A percentile compares a stretch with the other conserved stretches of the same genome.
Evolutionary conservation across 2,329 filamentous ascomycete genomes (phyloP).

Genomic region (Cladosporium sphaerospermum): DNA sequence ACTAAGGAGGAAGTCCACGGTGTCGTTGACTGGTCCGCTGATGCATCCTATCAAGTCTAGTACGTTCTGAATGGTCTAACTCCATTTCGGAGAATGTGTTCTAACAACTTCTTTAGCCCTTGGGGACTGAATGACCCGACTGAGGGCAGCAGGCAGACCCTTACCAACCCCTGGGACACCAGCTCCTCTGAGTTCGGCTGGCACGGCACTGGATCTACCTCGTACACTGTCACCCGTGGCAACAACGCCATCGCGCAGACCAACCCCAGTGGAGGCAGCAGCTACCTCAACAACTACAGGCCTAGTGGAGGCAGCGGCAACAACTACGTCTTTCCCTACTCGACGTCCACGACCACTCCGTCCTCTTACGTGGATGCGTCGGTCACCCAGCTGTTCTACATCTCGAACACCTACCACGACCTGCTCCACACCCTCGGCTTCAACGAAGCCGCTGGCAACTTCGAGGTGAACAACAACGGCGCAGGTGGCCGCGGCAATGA

Average conservation of each 20-base stretch:
- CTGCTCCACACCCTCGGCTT: constrained; percentile 54
- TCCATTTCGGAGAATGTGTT: not conserved
- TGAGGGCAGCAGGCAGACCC: constrained; percentile 39
- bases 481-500: constrained; percentile 48
- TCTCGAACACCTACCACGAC: constrained; percentile 54
- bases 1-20: constrained; percentile 44
- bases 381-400: constrained; percentile 56
- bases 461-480: constrained; percentile 52
- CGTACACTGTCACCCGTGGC: constrained; percentile 50
- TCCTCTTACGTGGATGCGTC: constrained; percentile 48
- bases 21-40: constrained; percentile 53
- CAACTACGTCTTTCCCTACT: constrained; percentile 33
- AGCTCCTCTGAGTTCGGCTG: constrained; percentile 48
- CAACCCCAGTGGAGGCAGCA: constrained; percentile 42
- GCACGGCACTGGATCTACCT: constrained; percentile 43
- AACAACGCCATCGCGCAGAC: constrained; percentile 55
- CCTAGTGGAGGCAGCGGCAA: constrained; percentile 38
- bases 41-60: constrained; percentile 52
- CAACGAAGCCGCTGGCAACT: constrained; percentile 54
- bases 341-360: constrained; percentile 1
- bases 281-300: constrained; percentile 47
- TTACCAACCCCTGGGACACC: constrained; percentile 46
- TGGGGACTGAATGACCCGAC: constrained; percentile 52
- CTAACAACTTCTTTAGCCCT: constrained; percentile 23
- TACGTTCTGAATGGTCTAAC: not conserved